Evolutionary conservation across 78 protist species (phyloP), one percentile per base, ranked within the genome.

Genomic region (Pelomyxa schiedti): DNA sequence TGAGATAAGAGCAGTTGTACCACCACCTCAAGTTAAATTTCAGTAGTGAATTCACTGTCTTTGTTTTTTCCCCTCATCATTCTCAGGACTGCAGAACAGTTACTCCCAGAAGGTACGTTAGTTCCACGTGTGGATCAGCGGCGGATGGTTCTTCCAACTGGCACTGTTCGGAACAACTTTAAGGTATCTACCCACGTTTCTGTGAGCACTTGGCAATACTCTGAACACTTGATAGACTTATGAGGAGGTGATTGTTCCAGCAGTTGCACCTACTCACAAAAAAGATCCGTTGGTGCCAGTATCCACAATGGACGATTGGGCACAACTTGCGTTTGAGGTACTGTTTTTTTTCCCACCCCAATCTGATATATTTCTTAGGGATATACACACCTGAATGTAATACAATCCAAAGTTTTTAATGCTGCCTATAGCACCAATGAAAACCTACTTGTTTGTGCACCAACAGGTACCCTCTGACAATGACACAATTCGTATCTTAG

Each of bases 391-490:
- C 76, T 82, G 40, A 86, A 86, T 68, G 78, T 64, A 6, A 36
- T 88, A 0, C 93, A 93, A 58, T 35, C 82, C 2, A 30, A 63
- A 0, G 83, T 93, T 3, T 91, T 79, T 39, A 77, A 84, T 9
- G 66, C 91, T 36, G 96, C 97, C 6, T 95, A 89, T 70, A 29
- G 39, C 7, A 52, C 91, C 8, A 74, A 90, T 39, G 98, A 95
- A 75, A 96, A 96, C 64, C 40, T 96, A 24, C 91, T 97, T 30
- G 76, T 97, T 8, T 96, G 97, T 26, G 99, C 99, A 0, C 99
- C 99, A 2, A 97, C 99, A 9, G n/a, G n/a, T n/a, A n/a, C n/a
- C n/a, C n/a, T n/a, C n/a, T n/a, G 97, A 90, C 1, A 92, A 93
- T 28, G 96, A 95, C 4, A n/a, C n/a, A n/a, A n/a, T n/a, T n/a